A percentile compares a stretch with the other conserved stretches of the same genome.
These are phyloP conservation scores for Beauveria sp. DNA, from an alignment of 2,329 filamentous ascomycete species.

Conservation along the genomic window DNA sequence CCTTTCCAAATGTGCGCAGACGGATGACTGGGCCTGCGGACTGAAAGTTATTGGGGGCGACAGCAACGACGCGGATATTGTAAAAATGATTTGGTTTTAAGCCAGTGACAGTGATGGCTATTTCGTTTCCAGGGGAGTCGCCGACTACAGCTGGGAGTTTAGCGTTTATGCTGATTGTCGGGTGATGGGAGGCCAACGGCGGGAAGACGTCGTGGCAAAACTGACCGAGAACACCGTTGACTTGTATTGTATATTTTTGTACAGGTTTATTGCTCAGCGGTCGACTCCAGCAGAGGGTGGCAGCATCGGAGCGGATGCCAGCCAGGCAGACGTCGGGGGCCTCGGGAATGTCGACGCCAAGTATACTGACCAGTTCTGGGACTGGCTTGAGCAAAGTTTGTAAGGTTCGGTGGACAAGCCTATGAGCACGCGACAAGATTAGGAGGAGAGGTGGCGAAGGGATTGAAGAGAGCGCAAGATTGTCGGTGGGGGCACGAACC, in stretches of 20 bases:
- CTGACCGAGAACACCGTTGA: conserved; percentile 86
- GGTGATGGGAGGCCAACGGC: background rate
- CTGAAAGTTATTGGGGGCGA: conserved; percentile 87
- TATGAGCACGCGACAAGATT: conserved; percentile 25
- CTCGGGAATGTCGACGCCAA: conserved; percentile 89
- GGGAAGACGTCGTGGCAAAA: conserved; percentile 7
- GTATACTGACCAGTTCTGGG: conserved; percentile 79
- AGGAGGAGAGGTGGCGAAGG: conserved; percentile 20
- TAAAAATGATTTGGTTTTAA: conserved; percentile 84
- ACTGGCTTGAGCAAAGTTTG: conserved; percentile 87
- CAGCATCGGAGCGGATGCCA: conserved; percentile 78
- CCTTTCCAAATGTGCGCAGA: conserved; percentile 64
- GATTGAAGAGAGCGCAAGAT: conserved; percentile 36
- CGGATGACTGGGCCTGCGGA: conserved; percentile 80
- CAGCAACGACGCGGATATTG: conserved; percentile 85
- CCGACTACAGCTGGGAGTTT: conserved; percentile 51
- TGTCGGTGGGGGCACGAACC: conserved; percentile 19
- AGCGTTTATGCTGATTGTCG: background rate
- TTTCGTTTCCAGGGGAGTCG: conserved; percentile 53
- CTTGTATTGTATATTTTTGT: conserved; percentile 81
- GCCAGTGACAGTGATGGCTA: conserved; percentile 78
- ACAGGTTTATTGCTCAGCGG: conserved; percentile 59
- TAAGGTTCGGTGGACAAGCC: conserved; percentile 78
- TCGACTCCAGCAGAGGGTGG: conserved; percentile 84
- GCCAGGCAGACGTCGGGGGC: conserved; percentile 84